These are phyloP conservation scores for Magnusiomyces tetraspermus DNA, from an alignment of 1,139 yeast genomes.

Conservation along the genomic window DNA sequence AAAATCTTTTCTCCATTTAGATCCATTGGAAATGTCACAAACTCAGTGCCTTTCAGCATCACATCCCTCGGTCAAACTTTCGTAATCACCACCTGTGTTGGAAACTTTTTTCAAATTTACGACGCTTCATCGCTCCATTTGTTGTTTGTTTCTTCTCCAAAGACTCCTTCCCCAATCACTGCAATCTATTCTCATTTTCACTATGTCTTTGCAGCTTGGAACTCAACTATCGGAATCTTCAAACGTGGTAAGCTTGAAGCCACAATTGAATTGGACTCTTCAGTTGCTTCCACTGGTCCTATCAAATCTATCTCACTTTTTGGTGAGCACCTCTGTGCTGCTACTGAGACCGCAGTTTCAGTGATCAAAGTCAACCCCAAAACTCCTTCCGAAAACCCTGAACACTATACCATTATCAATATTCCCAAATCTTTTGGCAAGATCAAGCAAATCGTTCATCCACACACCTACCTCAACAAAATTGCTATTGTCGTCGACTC, in stretches of 20 bases:
- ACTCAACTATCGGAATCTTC: slow-evolving; percentile 61
- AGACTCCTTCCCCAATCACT: slow-evolving; percentile 60
- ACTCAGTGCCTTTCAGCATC: slow-evolving; percentile 73
- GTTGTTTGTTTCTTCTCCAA: slow-evolving; percentile 75
- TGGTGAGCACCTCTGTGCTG: slow-evolving; percentile 69
- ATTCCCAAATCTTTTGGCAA: slow-evolving; percentile 55
- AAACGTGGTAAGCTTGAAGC: slow-evolving; percentile 72
- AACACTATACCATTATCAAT: slow-evolving; percentile 52
- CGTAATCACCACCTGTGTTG: slow-evolving; percentile 83
- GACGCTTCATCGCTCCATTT: slow-evolving; percentile 85
- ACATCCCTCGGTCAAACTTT: slow-evolving; percentile 85
- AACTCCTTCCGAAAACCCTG: slow-evolving; percentile 23
- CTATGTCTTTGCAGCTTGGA: slow-evolving; percentile 71
- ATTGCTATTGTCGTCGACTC: slow-evolving; percentile 61
- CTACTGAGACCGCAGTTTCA: slow-evolving; percentile 46
- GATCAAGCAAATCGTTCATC: slow-evolving; percentile 63
- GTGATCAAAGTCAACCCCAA: slow-evolving; percentile 50
- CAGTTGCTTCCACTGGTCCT: slow-evolving; percentile 21
- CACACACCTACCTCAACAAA: slow-evolving; percentile 89
- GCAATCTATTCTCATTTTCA: slow-evolving; percentile 76
- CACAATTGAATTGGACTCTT: slow-evolving; percentile 35
- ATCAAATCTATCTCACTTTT: slow-evolving; percentile 51
- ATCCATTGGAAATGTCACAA: slow-evolving; percentile 40
- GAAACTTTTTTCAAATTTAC: slow-evolving; percentile 81
- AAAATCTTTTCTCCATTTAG: slow-evolving; percentile 42